Conservation (phyloP, 441 rosid species). For the Brassica hybrid region DNA sequence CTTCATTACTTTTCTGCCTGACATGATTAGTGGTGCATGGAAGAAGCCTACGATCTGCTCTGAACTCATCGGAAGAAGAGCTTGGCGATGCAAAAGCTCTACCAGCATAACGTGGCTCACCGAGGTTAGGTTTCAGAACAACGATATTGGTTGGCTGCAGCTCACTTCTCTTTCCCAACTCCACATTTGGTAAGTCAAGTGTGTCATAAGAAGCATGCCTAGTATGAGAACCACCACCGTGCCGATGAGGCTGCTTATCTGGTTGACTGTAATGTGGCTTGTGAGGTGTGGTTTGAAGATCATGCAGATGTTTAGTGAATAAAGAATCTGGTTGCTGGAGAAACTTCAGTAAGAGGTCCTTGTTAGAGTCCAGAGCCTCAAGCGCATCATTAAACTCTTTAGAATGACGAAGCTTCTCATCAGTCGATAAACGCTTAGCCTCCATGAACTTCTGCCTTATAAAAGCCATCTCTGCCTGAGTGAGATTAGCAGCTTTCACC, state of each 20-base stretch:
- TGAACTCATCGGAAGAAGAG: constrained; percentile 55
- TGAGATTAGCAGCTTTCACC: constrained; percentile 48
- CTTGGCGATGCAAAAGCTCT: constrained; percentile 58
- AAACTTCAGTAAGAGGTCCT: constrained; percentile 73
- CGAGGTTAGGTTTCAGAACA: constrained; percentile 86
- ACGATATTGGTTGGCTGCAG: constrained; percentile 78
- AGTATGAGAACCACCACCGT: constrained; percentile 49
- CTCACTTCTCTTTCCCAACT: constrained; percentile 50
- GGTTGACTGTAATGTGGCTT: constrained; percentile 51
- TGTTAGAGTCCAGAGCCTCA: constrained; percentile 83
- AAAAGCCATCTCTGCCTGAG: constrained; percentile 71
- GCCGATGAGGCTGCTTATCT: constrained; percentile 41
- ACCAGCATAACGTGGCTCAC: constrained; percentile 49
- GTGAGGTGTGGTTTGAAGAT: constrained; percentile 55
- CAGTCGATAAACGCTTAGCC: constrained; percentile 72
- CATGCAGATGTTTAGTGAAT: constrained; percentile 82
- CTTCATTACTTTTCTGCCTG: constrained; percentile 55
- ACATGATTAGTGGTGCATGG: constrained; percentile 47
- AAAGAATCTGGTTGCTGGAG: constrained; percentile 91
- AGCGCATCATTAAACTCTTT: constrained; percentile 75
- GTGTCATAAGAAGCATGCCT: constrained; percentile 45
- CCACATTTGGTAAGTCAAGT: constrained; percentile 49
- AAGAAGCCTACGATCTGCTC: constrained; percentile 55
- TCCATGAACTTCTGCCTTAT: constrained; percentile 74
- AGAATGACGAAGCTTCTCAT: constrained; percentile 71